phyloP scores from a whole-genome alignment of 2,329 filamentous ascomycete species.

The Aspergillus amoenus region DNA sequence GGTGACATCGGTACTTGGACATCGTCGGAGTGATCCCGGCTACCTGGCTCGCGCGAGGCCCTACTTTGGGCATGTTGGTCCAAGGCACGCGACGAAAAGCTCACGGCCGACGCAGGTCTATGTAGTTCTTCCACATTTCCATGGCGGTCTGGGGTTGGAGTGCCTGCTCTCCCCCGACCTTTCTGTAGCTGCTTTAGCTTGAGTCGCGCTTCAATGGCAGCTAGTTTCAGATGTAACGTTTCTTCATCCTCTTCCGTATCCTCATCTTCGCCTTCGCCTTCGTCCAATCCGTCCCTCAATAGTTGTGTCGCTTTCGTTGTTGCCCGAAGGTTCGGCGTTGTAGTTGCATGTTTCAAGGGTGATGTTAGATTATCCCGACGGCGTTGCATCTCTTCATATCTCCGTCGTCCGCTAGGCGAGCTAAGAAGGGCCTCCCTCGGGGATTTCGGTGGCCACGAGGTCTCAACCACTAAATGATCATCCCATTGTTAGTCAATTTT shows the following conservation, averaged over 20 bases:
- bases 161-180: slow-evolving; percentile 33
- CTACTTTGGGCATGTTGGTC: slow-evolving; percentile 16
- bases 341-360: slow-evolving; percentile 55
- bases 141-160: slow-evolving; percentile 20
- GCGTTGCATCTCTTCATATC: slow-evolving; percentile 67
- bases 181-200: slow-evolving; percentile 85
- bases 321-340: slow-evolving; percentile 39
- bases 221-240: slow-evolving; percentile 78
- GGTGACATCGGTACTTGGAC: slow-evolving; percentile 79
- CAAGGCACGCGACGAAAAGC: slow-evolving; percentile 23
- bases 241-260: slow-evolving; percentile 84
- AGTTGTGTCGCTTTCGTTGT: slow-evolving; percentile 30
- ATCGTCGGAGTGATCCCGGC: slow-evolving; percentile 25
- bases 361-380: slow-evolving; percentile 69
- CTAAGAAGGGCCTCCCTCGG: slow-evolving; percentile 62
- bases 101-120: slow-evolving; percentile 26
- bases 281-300: slow-evolving; percentile 35
- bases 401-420: slow-evolving; percentile 76
- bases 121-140: slow-evolving; percentile 21
- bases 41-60: slow-evolving; percentile 13
- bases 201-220: slow-evolving; percentile 83
- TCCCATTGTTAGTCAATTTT: slow-evolving; percentile 6
- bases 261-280: slow-evolving; percentile 54
- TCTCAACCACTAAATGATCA: slow-evolving; percentile 39
- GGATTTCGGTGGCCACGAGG: slow-evolving; percentile 62